Percentiles rank a stretch among this genome's conserved stretches.
phyloP scores from a whole-genome alignment of 345 rosid genomes.

The Syzygium oleosum region DNA sequence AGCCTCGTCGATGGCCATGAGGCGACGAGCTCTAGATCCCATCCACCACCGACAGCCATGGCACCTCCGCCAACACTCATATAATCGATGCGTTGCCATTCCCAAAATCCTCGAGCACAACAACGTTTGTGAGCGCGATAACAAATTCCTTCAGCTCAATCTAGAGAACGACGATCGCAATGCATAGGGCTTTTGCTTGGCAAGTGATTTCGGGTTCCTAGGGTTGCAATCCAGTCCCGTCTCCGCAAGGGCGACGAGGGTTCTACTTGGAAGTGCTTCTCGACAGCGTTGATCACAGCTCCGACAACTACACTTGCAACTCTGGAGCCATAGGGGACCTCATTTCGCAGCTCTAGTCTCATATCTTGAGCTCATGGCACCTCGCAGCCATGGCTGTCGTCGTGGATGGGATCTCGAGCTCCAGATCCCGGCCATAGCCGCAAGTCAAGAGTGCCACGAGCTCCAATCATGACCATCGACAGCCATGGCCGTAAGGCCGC shows the following conservation, averaged over 20 bases:
- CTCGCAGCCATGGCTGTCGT: too few relatives aligned
- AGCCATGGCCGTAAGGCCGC: too few relatives aligned
- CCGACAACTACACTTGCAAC: constrained; percentile 44
- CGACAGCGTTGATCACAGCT: constrained; percentile 53
- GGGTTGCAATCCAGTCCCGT: background rate
- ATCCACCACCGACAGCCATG: too few relatives aligned
- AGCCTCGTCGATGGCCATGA: too few relatives aligned
- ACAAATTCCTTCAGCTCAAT: background rate
- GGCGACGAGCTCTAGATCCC: too few relatives aligned
- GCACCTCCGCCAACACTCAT: background rate
- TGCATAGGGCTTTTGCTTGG: background rate
- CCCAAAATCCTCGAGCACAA: background rate
- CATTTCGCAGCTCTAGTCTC: constrained; percentile 59
- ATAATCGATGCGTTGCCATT: background rate
- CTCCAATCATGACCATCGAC: too few relatives aligned
- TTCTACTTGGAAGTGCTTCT: constrained; percentile 54
- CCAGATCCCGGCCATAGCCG: too few relatives aligned
- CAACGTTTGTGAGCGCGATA: too few relatives aligned
- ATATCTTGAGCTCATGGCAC: constrained; percentile 5
- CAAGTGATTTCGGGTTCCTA: background rate
- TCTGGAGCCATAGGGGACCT: constrained; percentile 59
- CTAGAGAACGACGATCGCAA: background rate
- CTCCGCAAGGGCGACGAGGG: background rate
- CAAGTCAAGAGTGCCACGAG: too few relatives aligned
- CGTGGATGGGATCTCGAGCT: too few relatives aligned